A percentile compares a stretch with the other conserved stretches of the same genome.
Evolutionary conservation across 2,329 filamentous ascomycete species (phyloP).

Genomic region (Penicillium sp.): DNA sequence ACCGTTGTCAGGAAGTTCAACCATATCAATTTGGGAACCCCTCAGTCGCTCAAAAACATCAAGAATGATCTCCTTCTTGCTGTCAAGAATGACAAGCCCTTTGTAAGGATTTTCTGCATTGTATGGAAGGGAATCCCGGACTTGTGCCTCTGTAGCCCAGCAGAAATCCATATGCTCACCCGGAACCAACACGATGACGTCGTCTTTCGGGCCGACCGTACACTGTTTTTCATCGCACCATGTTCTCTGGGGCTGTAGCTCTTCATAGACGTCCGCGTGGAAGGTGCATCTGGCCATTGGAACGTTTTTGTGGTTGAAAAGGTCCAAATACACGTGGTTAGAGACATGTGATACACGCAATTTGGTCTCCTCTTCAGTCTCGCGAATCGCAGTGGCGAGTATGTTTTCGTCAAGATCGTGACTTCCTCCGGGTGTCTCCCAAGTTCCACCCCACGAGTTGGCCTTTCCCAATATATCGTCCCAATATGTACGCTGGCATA

Average conservation of each 20-base stretch:
- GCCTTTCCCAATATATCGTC: constrained; percentile 2
- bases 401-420: constrained; percentile 1
- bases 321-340: constrained; percentile 2
- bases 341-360: constrained; percentile 3
- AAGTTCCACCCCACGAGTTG: constrained; percentile 3
- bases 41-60: constrained; percentile 4
- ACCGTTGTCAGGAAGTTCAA: neutral
- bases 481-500: constrained; percentile 3
- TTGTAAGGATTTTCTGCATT: constrained; percentile 4
- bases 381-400: constrained; percentile 2
- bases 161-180: constrained; percentile 8
- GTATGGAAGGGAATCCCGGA: constrained; percentile 3
- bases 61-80: constrained; percentile 5
- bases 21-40: constrained; percentile 3
- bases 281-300: constrained; percentile 5
- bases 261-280: constrained; percentile 4
- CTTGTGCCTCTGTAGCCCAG: constrained; percentile 6
- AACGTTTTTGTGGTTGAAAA: constrained; percentile 5
- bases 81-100: constrained; percentile 8
- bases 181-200: neutral
- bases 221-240: constrained; percentile 6
- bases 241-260: constrained; percentile 2
- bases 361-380: constrained; percentile 6
- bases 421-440: constrained; percentile 2
- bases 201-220: constrained; percentile 2